These are phyloP conservation scores for Mycosarcoma mackinlayi DNA, from an alignment of 1,284 basidiomycete genomes.

Conservation along the genomic window DNA sequence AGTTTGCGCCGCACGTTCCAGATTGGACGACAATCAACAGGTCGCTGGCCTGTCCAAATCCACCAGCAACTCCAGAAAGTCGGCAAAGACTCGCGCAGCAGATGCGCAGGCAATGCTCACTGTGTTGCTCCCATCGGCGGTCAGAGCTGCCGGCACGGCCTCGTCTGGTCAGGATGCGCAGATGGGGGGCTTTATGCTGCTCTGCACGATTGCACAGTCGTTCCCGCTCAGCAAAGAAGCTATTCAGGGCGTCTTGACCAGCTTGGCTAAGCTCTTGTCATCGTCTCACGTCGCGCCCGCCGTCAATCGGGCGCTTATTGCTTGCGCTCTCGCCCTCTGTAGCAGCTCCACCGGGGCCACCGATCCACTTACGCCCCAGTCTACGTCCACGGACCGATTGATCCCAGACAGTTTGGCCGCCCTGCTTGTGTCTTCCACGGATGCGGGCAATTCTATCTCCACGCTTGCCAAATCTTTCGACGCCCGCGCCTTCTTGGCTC, in stretches of 20 bases:
- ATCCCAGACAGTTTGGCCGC: slow-evolving; percentile 41
- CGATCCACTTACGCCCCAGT: slow-evolving; percentile 27
- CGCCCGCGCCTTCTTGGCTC: slow-evolving; percentile 43
- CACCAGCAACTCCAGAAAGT: slow-evolving; percentile 49
- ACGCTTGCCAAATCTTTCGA: slow-evolving; percentile 42
- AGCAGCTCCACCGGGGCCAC: slow-evolving; percentile 33
- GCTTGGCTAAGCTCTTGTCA: slow-evolving; percentile 39
- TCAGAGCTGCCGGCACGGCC: slow-evolving; percentile 42
- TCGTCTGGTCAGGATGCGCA: slow-evolving; percentile 51
- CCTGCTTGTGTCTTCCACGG: slow-evolving; percentile 33
- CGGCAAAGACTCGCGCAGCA: slow-evolving; percentile 38
- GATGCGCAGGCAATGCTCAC: slow-evolving; percentile 62
- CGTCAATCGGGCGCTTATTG: slow-evolving; percentile 47
- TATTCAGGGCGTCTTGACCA: slow-evolving; percentile 50
- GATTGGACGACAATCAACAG: slow-evolving; percentile 69
- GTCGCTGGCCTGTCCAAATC: slow-evolving; percentile 49
- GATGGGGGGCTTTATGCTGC: slow-evolving; percentile 57
- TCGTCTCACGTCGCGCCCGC: slow-evolving; percentile 13
- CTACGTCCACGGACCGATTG: slow-evolving; percentile 30
- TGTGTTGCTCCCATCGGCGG: slow-evolving; percentile 67
- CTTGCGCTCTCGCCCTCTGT: slow-evolving; percentile 53
- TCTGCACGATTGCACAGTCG: slow-evolving; percentile 57
- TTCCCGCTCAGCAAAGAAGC: slow-evolving; percentile 58
- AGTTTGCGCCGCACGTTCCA: slow-evolving; percentile 70
- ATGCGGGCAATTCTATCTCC: slow-evolving; percentile 21